Evolutionary conservation across 495 filamentous ascomycete genomes (phyloP).

Genomic region (Penicillium paradoxum): DNA sequence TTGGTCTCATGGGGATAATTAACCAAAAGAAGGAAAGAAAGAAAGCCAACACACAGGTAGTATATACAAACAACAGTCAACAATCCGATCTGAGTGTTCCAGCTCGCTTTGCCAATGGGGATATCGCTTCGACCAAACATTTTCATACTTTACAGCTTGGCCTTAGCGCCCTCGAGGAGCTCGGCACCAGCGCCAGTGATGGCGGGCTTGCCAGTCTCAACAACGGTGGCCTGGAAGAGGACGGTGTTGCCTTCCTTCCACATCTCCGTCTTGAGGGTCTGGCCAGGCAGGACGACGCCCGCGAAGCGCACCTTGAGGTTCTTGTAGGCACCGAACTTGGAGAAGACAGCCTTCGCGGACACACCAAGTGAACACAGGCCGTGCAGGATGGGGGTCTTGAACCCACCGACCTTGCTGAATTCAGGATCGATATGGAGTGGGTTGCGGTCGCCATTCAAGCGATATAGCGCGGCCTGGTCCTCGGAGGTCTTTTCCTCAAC

Average conservation of each 20-base stretch:
- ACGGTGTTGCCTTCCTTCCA: conserved; percentile 92
- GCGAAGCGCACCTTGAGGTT: conserved; percentile 97
- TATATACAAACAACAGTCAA: conserved; percentile 25
- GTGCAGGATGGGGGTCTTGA: conserved; percentile 92
- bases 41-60: conserved; percentile 4
- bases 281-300: conserved; percentile 84
- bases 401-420: conserved; percentile 92
- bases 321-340: conserved; percentile 77
- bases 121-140: conserved; percentile 23
- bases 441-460: conserved; percentile 87
- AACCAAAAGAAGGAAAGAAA: not conserved
- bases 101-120: conserved; percentile 12
- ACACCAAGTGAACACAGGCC: conserved; percentile 95
- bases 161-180: conserved; percentile 57
- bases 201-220: conserved; percentile 92
- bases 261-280: conserved; percentile 95
- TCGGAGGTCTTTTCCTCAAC: conserved; percentile 86
- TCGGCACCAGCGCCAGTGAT: conserved; percentile 87
- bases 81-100: conserved; percentile 14
- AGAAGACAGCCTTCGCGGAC: conserved; percentile 81
- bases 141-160: conserved; percentile 52
- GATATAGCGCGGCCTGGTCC: conserved; percentile 94
- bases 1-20: conserved; percentile 2
- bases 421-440: conserved; percentile 93
- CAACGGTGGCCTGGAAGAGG: conserved; percentile 88